phyloP scores from a whole-genome alignment of 108 stramenopile species.

The Nannochloropsis oceanica region DNA sequence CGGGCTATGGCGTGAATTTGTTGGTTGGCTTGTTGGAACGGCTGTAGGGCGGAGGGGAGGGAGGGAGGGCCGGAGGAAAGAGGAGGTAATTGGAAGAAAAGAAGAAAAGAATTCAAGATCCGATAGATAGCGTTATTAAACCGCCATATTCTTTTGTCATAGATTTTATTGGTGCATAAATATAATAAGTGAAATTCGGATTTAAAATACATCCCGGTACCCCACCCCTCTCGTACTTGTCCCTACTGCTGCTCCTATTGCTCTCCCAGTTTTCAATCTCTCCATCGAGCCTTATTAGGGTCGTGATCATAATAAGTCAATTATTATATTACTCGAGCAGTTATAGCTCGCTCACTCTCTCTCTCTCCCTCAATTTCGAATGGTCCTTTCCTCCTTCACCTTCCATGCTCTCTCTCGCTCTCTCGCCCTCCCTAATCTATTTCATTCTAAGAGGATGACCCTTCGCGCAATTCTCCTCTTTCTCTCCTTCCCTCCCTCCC shows the following conservation, averaged over 20 bases:
- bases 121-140: neutral
- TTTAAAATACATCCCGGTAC: no score
- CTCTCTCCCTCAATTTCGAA: neutral
- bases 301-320: no score
- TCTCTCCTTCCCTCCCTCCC: neutral
- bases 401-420: neutral
- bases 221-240: no score
- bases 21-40: conserved; percentile 26
- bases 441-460: neutral
- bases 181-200: neutral
- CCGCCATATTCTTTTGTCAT: neutral
- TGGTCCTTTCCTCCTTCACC: neutral
- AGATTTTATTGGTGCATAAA: neutral
- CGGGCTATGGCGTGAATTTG: conserved; percentile 77
- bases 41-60: neutral
- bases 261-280: no score
- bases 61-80: neutral
- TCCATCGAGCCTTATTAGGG: no score
- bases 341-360: neutral
- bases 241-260: no score
- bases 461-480: neutral
- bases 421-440: neutral
- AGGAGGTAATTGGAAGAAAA: neutral
- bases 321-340: no score
- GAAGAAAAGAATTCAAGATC: neutral